phyloP scores from a whole-genome alignment of 805 yeast species.

The Scheffersomyces ergatensis region DNA sequence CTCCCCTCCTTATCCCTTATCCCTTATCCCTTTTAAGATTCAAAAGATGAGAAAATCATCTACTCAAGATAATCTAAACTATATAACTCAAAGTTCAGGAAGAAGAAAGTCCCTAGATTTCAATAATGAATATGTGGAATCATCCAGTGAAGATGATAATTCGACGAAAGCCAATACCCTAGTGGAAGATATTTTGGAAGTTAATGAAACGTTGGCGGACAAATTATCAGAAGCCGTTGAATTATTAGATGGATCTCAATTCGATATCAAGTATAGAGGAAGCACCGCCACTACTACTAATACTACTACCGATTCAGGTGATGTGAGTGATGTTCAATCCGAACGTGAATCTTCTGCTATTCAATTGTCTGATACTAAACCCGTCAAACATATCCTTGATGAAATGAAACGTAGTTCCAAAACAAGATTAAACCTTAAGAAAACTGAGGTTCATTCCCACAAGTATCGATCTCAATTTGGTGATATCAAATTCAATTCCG shows the following conservation, averaged over 20 bases:
- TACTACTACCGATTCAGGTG: background rate
- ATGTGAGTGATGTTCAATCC: too few relatives aligned
- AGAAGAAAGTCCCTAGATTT: constrained; percentile 14
- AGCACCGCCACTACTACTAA: background rate
- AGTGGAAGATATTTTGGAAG: constrained; percentile 1
- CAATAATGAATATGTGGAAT: constrained; percentile 13
- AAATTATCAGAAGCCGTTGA: background rate
- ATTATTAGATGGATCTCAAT: background rate
- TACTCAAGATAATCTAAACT: constrained; percentile 7
- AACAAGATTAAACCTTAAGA: constrained; percentile 4
- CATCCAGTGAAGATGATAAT: constrained; percentile 5
- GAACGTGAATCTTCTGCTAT: background rate
- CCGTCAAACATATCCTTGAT: background rate
- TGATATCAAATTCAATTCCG: constrained; percentile 47
- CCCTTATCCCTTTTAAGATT: background rate
- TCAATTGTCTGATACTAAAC: background rate
- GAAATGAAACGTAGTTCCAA: background rate
- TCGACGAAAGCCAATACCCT: background rate
- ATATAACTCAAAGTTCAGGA: constrained; percentile 15
- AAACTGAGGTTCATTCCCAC: constrained; percentile 1
- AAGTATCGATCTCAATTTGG: constrained; percentile 47
- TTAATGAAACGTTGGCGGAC: background rate
- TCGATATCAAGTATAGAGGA: background rate
- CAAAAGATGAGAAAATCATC: constrained; percentile 1
- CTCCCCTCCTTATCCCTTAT: background rate